These are phyloP conservation scores for Mortierella sp. DNA, from an alignment of 371 early-diverging fungal genomes.

Conservation along the genomic window DNA sequence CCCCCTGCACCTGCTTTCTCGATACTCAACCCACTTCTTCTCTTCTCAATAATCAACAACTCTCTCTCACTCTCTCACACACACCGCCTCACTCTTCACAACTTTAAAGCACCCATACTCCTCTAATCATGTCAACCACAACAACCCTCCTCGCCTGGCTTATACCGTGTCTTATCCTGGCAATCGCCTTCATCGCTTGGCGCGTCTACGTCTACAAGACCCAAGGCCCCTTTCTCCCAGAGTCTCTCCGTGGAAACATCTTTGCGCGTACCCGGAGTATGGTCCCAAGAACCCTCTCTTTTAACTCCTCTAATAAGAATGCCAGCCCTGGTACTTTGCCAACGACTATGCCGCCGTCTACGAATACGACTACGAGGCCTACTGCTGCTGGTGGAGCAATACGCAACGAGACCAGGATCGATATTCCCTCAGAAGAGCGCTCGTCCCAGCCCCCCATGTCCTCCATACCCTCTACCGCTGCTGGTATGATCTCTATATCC, in stretches of 20 bases:
- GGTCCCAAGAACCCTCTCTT: slow-evolving; percentile 28
- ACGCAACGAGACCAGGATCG: slow-evolving; percentile 42
- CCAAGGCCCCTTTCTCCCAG: slow-evolving; percentile 33
- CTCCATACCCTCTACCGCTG: slow-evolving; percentile 5
- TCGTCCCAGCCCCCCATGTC: slow-evolving; percentile 11
- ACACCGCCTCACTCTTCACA: background rate
- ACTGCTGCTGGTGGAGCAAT: slow-evolving; percentile 15
- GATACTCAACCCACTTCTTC: background rate
- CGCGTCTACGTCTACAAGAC: slow-evolving; percentile 41
- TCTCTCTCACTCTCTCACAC: background rate
- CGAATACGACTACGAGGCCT: background rate
- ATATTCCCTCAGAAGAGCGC: slow-evolving; percentile 2
- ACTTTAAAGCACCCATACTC: background rate
- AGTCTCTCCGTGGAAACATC: slow-evolving; percentile 37
- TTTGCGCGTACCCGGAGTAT: slow-evolving; percentile 47
- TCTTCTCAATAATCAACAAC: background rate
- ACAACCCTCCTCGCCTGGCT: slow-evolving; percentile 40
- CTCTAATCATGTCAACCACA: slow-evolving; percentile 31
- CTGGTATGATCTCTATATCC: slow-evolving; percentile 14
- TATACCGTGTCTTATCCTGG: slow-evolving; percentile 37
- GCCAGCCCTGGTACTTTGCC: background rate
- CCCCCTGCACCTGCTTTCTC: background rate
- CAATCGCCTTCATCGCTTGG: slow-evolving; percentile 28
- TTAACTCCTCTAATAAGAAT: slow-evolving; percentile 19
- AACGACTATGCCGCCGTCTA: background rate